These are phyloP conservation scores for Iris pallida DNA, from an alignment of 116 monocot species.

Conservation along the genomic window DNA sequence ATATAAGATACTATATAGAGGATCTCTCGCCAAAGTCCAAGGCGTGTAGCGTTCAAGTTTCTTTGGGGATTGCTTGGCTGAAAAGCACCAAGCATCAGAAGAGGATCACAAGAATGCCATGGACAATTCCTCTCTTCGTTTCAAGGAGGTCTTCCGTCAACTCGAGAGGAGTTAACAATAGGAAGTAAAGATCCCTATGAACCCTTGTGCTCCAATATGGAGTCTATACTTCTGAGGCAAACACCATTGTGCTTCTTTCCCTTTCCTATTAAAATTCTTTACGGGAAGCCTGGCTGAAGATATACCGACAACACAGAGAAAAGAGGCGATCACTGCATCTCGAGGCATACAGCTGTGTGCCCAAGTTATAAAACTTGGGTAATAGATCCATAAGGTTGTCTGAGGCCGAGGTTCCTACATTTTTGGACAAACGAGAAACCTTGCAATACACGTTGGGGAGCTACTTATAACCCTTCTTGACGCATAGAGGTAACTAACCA, in stretches of 20 bases:
- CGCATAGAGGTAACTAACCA: not conserved
- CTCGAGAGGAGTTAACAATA: constrained; percentile 43
- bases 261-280: not conserved
- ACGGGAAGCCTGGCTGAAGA: not conserved
- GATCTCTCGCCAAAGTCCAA: constrained; percentile 53
- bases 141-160: constrained; percentile 58
- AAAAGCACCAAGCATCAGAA: constrained; percentile 89
- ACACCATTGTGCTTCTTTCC: constrained; percentile 1
- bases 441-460: not conserved
- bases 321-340: not conserved
- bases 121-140: constrained; percentile 45
- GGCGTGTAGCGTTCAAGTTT: constrained; percentile 65
- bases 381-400: not conserved
- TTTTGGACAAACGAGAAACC: not conserved
- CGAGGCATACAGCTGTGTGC: not conserved
- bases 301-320: not conserved
- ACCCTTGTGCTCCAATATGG: too few species aligned
- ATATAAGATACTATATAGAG: constrained; percentile 72
- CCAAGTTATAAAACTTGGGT: not conserved
- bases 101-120: constrained; percentile 63
- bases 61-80: constrained; percentile 71
- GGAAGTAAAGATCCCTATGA: constrained; percentile 26
- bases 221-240: too few species aligned
- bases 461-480: not conserved
- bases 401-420: not conserved